Conservation (phyloP, 129 eudicot genomes). For the Smallanthus sonchifolius region DNA sequence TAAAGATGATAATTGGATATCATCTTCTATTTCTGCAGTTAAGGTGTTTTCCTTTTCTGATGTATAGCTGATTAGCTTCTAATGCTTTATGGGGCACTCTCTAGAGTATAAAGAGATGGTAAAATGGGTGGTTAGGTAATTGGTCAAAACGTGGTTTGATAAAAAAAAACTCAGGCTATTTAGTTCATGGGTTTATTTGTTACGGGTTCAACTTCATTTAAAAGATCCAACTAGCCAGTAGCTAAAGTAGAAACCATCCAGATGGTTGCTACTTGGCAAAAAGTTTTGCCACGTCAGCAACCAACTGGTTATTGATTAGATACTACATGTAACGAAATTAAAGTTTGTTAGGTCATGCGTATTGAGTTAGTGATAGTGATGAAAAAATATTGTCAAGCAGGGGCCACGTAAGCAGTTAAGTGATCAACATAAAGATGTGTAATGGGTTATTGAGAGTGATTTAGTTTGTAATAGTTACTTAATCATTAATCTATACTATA, state of each 20-base stretch:
- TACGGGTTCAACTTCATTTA: neutral
- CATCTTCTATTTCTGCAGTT: slow-evolving; percentile 7
- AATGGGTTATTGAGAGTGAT: too few species aligned
- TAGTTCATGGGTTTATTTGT: neutral
- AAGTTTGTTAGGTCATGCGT: too few species aligned
- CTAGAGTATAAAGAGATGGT: neutral
- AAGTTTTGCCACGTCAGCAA: too few species aligned
- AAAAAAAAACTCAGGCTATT: neutral
- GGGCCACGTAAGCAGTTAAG: too few species aligned
- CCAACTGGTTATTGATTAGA: too few species aligned
- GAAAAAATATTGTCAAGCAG: too few species aligned
- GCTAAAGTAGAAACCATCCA: neutral
- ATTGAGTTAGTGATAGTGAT: too few species aligned
- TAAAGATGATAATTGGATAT: neutral
- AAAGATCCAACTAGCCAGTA: neutral
- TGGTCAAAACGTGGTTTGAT: neutral
- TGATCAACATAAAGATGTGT: too few species aligned
- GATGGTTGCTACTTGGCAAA: too few species aligned
- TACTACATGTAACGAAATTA: too few species aligned
- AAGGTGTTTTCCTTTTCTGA: neutral
- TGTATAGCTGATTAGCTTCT: neutral
- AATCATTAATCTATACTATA: too few species aligned
- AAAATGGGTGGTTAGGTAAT: neutral
- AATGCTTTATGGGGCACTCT: neutral
- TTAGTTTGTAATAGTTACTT: too few species aligned